Conservation (phyloP, 805 yeast genomes). For the Ogataea methanolica region DNA sequence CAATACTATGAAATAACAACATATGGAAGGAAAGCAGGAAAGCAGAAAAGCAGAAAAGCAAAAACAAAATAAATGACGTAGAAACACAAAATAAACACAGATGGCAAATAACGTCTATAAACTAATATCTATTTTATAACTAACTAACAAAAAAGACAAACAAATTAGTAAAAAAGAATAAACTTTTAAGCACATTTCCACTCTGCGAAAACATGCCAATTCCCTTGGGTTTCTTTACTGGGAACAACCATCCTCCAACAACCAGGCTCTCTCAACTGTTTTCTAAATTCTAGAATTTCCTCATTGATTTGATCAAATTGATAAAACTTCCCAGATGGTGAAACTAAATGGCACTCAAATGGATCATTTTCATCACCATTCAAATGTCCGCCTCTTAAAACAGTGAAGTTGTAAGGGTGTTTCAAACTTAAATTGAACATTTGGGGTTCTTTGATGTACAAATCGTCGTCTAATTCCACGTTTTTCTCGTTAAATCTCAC, state of each 20-base stretch:
- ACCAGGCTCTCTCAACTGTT: slow-evolving; percentile 69
- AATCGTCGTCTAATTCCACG: slow-evolving; percentile 56
- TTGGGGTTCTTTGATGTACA: slow-evolving; percentile 85
- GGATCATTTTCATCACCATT: slow-evolving; percentile 35
- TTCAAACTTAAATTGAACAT: slow-evolving; percentile 52
- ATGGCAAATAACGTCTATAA: too few species aligned
- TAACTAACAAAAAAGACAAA: too few species aligned
- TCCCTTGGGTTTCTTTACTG: slow-evolving; percentile 52
- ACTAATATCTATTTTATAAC: too few species aligned
- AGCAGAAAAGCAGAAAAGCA: too few species aligned
- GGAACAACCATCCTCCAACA: slow-evolving; percentile 79
- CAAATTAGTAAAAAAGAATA: too few species aligned
- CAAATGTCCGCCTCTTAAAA: slow-evolving; percentile 47
- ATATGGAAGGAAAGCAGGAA: too few species aligned
- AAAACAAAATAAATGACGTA: too few species aligned
- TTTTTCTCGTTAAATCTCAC: slow-evolving; percentile 71
- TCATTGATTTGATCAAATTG: slow-evolving; percentile 51
- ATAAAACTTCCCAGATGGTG: slow-evolving; percentile 79
- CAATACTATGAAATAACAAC: too few species aligned
- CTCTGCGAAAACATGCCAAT: slow-evolving; percentile 89
- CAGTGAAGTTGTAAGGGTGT: slow-evolving; percentile 59
- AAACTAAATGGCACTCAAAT: slow-evolving; percentile 57
- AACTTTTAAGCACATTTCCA: slow-evolving; percentile 57
- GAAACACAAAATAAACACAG: too few species aligned
- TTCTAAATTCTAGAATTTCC: slow-evolving; percentile 50